A percentile compares a stretch with the other conserved stretches of the same genome.
Conservation (phyloP, 2,329 filamentous ascomycete species). For the Cladosporium cucumerinum region DNA sequence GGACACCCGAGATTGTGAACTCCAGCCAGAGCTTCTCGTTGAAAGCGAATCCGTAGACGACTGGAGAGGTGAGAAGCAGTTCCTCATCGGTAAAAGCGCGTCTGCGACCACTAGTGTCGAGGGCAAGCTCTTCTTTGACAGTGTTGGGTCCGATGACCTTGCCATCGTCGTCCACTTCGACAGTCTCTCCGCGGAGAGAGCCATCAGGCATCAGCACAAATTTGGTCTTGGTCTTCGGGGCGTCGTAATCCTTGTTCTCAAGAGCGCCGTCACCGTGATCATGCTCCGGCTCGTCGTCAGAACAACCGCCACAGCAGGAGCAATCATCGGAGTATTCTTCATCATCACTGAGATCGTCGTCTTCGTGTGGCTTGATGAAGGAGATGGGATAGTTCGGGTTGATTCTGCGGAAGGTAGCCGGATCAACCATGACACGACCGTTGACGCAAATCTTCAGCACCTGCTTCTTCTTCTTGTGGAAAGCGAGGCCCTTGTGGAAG, state of each 20-base stretch:
- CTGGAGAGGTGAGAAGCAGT: constrained; percentile 75
- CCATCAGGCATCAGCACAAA: constrained; percentile 48
- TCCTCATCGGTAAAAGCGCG: constrained; percentile 71
- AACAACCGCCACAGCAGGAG: constrained; percentile 37
- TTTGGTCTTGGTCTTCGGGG: constrained; percentile 37
- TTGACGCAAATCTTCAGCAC: constrained; percentile 80
- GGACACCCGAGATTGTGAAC: constrained; percentile 74
- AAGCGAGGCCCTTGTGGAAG: constrained; percentile 78
- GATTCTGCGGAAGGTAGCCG: constrained; percentile 75
- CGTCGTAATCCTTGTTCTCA: constrained; percentile 41
- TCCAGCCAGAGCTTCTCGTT: constrained; percentile 88
- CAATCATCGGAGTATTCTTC: constrained; percentile 44
- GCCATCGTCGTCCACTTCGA: constrained; percentile 55
- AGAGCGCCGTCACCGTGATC: constrained; percentile 32
- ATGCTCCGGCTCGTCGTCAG: not conserved
- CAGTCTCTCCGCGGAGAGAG: constrained; percentile 47
- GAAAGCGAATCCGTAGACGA: constrained; percentile 84
- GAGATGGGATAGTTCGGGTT: constrained; percentile 83
- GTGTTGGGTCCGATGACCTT: constrained; percentile 29
- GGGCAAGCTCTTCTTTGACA: constrained; percentile 23
- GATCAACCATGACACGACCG: constrained; percentile 83
- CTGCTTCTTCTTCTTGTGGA: constrained; percentile 76
- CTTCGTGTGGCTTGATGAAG: constrained; percentile 68
- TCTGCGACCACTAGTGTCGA: constrained; percentile 21
- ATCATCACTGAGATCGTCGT: constrained; percentile 49